These are phyloP conservation scores for Elsinoe australis DNA, from an alignment of 2,329 filamentous ascomycete species.

Conservation along the genomic window DNA sequence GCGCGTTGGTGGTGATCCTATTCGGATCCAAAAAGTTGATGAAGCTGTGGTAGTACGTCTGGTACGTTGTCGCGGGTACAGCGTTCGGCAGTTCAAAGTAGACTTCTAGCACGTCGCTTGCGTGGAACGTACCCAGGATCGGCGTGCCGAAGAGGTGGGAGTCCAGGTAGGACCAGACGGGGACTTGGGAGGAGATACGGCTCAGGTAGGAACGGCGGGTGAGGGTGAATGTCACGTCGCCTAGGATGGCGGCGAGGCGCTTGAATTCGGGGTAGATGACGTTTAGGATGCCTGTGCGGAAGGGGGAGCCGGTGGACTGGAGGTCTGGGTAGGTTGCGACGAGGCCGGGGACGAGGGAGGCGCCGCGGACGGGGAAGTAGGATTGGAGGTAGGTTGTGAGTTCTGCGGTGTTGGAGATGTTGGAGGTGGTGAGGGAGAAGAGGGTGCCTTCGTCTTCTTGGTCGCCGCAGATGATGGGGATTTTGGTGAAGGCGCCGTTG, in stretches of 20 bases:
- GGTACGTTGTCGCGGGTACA: slow-evolving; percentile 39
- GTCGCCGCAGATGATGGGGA: slow-evolving; percentile 61
- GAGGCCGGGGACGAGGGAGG: slow-evolving; percentile 42
- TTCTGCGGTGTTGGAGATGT: slow-evolving; percentile 54
- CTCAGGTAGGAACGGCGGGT: slow-evolving; percentile 58
- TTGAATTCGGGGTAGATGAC: slow-evolving; percentile 71
- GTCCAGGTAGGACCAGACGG: slow-evolving; percentile 66
- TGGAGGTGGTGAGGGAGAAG: slow-evolving; percentile 61
- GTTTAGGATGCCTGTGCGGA: slow-evolving; percentile 61
- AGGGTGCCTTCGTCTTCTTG: slow-evolving; percentile 76
- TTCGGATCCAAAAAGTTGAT: slow-evolving; percentile 53
- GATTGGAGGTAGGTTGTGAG: slow-evolving; percentile 56
- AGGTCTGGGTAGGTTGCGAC: slow-evolving; percentile 56
- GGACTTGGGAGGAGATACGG: slow-evolving; percentile 42
- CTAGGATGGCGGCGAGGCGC: slow-evolving; percentile 64
- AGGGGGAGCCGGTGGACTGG: slow-evolving; percentile 58
- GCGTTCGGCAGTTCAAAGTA: slow-evolving; percentile 52
- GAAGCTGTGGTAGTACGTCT: slow-evolving; percentile 67
- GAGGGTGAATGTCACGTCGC: slow-evolving; percentile 68
- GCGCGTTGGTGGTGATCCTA: slow-evolving; percentile 14
- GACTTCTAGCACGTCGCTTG: slow-evolving; percentile 58
- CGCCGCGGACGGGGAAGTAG: slow-evolving; percentile 54
- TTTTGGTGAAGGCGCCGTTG: slow-evolving; percentile 49
- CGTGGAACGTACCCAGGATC: slow-evolving; percentile 69
- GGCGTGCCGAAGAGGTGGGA: slow-evolving; percentile 65